These are phyloP conservation scores for Linum trigynum DNA, from an alignment of 345 rosid species.

Conservation along the genomic window DNA sequence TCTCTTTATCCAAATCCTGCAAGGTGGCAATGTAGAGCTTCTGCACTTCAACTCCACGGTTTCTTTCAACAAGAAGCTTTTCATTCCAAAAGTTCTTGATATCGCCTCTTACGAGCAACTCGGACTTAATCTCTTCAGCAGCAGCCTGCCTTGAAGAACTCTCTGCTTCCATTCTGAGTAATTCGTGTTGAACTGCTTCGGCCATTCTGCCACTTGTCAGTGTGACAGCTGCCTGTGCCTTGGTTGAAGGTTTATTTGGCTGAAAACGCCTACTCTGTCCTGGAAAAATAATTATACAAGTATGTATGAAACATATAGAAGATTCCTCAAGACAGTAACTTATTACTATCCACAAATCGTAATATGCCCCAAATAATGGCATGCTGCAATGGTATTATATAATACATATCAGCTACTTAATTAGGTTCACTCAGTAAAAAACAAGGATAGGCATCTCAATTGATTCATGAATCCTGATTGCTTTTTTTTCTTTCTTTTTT, in stretches of 20 bases:
- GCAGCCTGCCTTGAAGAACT: conserved; percentile 37
- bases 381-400: background rate
- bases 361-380: conserved; percentile 1
- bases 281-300: conserved; percentile 16
- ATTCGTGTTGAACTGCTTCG: conserved; percentile 47
- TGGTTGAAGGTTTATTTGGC: conserved; percentile 67
- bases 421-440: background rate
- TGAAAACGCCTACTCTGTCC: conserved; percentile 82
- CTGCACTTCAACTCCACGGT: conserved; percentile 38
- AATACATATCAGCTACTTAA: background rate
- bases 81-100: conserved; percentile 59
- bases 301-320: background rate
- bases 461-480: too few species aligned
- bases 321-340: background rate
- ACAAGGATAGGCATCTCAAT: background rate
- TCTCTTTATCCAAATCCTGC: conserved; percentile 50
- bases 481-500: too few species aligned
- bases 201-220: conserved; percentile 65
- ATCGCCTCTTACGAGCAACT: conserved; percentile 56
- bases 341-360: background rate
- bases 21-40: conserved; percentile 30
- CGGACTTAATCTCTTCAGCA: conserved; percentile 51
- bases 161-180: conserved; percentile 58
- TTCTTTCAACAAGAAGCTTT: conserved; percentile 47
- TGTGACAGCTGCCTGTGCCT: conserved; percentile 80